Percentiles rank a stretch among this genome's conserved stretches.
phyloP scores from a whole-genome alignment of 2,329 filamentous ascomycete species.

The Pseudophaeomoniella oleicola region DNA sequence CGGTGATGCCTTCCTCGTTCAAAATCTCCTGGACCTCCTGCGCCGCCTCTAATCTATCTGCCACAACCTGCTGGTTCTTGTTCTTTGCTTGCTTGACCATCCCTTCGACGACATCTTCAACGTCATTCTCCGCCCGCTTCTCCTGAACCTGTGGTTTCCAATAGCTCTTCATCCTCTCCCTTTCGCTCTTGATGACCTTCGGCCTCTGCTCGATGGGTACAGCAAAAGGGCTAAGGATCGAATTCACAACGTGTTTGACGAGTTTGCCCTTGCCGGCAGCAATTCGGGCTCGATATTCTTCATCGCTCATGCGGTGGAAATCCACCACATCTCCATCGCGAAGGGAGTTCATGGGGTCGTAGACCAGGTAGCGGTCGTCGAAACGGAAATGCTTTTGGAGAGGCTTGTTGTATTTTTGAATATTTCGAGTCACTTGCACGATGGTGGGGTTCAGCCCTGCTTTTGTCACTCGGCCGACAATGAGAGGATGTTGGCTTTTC shows the following conservation, averaged over 20 bases:
- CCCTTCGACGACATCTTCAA: conserved; percentile 7
- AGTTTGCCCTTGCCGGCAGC: conserved; percentile 21
- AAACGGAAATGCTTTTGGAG: neutral
- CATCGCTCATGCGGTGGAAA: conserved; percentile 10
- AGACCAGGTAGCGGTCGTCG: conserved; percentile 14
- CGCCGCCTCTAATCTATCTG: neutral
- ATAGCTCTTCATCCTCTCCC: conserved; percentile 15
- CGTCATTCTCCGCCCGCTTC: conserved; percentile 15
- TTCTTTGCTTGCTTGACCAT: conserved; percentile 7
- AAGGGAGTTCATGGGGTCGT: conserved; percentile 25
- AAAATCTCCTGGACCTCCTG: conserved; percentile 1
- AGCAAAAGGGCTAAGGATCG: conserved; percentile 27
- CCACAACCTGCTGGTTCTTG: conserved; percentile 13
- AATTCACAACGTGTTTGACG: conserved; percentile 26
- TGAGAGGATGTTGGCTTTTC: neutral
- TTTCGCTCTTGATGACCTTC: conserved; percentile 19
- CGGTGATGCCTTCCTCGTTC: neutral
- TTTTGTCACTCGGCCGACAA: conserved; percentile 1
- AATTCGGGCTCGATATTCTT: conserved; percentile 12
- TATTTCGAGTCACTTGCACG: neutral
- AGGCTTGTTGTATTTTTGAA: neutral
- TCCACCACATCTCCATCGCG: conserved; percentile 29
- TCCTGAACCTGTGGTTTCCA: conserved; percentile 19
- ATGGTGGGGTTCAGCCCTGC: neutral
- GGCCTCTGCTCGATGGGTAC: conserved; percentile 20